Conservation (phyloP, 2,329 filamentous ascomycete genomes). For the Phaeomoniella chlamydospora region DNA sequence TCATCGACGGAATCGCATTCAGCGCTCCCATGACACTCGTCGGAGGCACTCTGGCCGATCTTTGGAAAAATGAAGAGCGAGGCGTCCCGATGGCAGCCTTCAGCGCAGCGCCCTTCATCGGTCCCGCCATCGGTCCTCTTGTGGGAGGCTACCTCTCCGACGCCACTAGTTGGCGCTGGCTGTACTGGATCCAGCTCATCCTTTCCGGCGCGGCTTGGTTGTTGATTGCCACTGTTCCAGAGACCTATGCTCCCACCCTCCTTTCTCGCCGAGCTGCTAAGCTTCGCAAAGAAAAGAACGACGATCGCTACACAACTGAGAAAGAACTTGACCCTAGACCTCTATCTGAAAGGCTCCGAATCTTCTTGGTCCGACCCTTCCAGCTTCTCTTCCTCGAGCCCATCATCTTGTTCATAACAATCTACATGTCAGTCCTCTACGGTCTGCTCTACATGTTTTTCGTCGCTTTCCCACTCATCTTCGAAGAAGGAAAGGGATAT, state of each 20-base stretch:
- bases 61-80: constrained; percentile 74
- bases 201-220: constrained; percentile 54
- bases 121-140: constrained; percentile 63
- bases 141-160: constrained; percentile 64
- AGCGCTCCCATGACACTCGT: constrained; percentile 78
- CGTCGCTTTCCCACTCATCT: constrained; percentile 46
- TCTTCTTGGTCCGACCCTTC: constrained; percentile 72
- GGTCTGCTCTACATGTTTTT: constrained; percentile 39
- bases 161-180: constrained; percentile 61
- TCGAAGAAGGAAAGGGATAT: constrained; percentile 67
- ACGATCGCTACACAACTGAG: constrained; percentile 59
- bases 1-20: constrained; percentile 71
- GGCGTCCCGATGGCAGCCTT: constrained; percentile 82
- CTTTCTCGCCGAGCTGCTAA: constrained; percentile 57
- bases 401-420: constrained; percentile 68
- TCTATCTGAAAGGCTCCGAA: constrained; percentile 49
- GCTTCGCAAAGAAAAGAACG: constrained; percentile 54
- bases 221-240: constrained; percentile 71
- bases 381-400: constrained; percentile 72
- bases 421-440: constrained; percentile 71
- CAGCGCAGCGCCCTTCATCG: constrained; percentile 67
- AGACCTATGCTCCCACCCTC: constrained; percentile 74
- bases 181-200: constrained; percentile 81
- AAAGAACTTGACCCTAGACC: constrained; percentile 63
- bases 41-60: constrained; percentile 65